These are phyloP conservation scores for Macrophomina tecta DNA, from an alignment of 2,329 filamentous ascomycete genomes.

Conservation along the genomic window DNA sequence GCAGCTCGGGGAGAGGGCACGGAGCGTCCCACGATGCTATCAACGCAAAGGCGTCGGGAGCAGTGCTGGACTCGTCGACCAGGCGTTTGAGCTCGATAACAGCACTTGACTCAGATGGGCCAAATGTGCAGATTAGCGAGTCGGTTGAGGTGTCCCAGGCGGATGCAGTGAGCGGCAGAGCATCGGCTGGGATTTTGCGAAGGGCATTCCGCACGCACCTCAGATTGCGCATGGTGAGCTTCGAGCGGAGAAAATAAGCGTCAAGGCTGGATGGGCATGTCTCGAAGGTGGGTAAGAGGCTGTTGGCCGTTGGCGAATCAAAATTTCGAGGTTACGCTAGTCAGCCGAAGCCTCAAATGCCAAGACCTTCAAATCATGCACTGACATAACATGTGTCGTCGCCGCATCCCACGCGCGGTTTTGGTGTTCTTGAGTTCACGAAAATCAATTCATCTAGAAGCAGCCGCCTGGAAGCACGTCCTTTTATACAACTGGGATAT, in stretches of 20 bases:
- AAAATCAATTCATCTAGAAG: conserved; percentile 25
- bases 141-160: conserved; percentile 86
- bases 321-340: conserved; percentile 29
- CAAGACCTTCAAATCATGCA: conserved; percentile 13
- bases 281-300: conserved; percentile 15
- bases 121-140: conserved; percentile 81
- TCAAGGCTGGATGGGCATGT: conserved; percentile 30
- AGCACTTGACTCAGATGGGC: conserved; percentile 72
- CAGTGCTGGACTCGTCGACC: conserved; percentile 39
- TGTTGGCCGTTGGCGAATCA: conserved; percentile 25
- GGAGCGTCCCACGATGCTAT: conserved; percentile 91
- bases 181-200: conserved; percentile 61
- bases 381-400: background rate
- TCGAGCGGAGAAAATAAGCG: conserved; percentile 16
- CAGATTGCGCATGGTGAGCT: conserved; percentile 80
- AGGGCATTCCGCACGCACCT: conserved; percentile 75
- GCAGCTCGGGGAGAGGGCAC: conserved; percentile 76
- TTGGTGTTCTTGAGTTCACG: conserved; percentile 15
- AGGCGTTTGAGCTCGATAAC: conserved; percentile 74
- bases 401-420: background rate
- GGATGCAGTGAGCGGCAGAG: conserved; percentile 71
- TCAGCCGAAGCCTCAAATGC: conserved; percentile 27
- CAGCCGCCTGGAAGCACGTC: conserved; percentile 8
- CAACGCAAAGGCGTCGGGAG: conserved; percentile 43
- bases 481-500: conserved; percentile 23